Base-by-base conservation (phyloP, 345 rosid species). In the Raphanus raphanistrum region DNA sequence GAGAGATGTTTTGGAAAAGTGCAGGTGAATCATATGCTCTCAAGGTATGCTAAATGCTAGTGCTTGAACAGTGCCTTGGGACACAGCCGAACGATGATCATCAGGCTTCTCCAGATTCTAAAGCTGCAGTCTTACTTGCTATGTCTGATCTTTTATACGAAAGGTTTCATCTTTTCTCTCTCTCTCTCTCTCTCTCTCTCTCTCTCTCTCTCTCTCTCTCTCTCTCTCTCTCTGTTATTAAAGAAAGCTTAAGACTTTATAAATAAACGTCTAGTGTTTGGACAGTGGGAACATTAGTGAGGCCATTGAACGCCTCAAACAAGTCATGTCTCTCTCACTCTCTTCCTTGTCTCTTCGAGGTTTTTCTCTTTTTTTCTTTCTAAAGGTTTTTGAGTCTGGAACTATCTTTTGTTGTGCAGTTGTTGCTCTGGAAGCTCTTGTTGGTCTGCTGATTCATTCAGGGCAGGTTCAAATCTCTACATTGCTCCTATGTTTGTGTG, bases 21-120 rank as follows among this genome's bases (percentile, higher is more conserved):
- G 61, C 38, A 32, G 98, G 84, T 76, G 96, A 88, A 76, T 88
- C 96, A 3, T 86, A 88, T 75, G 86, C 21, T 21, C 86, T 4
- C 96, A 92, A 87, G 94, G 90, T 50, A 80, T 90, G 94, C 32
- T 92, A 71, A 86, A 80, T 90, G 94, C 32, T 92, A 71, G 86
- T 95, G 5, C 82, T 95, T 71, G 96, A 92, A 87, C 96, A 95
- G 73, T 92, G 96, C 58, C 85, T 87, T 59, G 82, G 86, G 43
- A 82, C 86, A 63, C 94, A 90, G 79, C 61, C 83, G 8, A 81
- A 82, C 27, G 90, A 86, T 62, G 88, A 21, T 21, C 21, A 76
- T 33, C 85, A 82, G 57, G 84, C 60, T 55, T 82, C 81, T 68
- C 86, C 86, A 11, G 85, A 85, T 82, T 83, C 92, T 8, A 81